phyloP scores from a whole-genome alignment of 805 yeast genomes.

The Suhomyces sp. region DNA sequence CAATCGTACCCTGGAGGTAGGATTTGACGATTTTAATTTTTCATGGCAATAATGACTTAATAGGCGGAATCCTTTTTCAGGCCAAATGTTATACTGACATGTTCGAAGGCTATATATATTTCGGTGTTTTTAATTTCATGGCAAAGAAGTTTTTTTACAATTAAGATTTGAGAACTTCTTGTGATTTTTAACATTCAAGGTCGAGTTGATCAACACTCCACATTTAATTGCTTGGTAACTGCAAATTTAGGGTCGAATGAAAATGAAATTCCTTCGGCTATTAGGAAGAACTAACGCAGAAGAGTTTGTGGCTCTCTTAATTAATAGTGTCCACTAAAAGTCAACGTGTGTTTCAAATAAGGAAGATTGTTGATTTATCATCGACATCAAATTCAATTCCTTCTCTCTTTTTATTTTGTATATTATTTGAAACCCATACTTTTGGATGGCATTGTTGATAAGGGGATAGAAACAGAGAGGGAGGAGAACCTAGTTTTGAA shows the following conservation, averaged over 20 bases:
- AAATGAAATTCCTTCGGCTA: background rate
- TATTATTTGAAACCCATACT: conserved; percentile 3
- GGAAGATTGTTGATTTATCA: conserved; percentile 4
- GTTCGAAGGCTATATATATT: background rate
- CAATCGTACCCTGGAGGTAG: conserved; percentile 1
- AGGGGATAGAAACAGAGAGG: conserved; percentile 1
- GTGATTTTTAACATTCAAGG: background rate
- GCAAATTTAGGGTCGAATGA: background rate
- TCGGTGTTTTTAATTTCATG: background rate
- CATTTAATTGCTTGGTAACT: background rate
- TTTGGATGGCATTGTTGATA: conserved; percentile 3
- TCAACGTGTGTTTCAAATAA: conserved; percentile 3
- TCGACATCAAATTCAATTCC: conserved; percentile 3
- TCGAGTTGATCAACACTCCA: background rate
- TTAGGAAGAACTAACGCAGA: background rate
- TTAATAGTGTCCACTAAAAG: conserved; percentile 2
- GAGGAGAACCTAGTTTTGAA: background rate
- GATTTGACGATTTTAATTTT: background rate
- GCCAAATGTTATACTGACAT: background rate
- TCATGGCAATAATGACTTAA: background rate
- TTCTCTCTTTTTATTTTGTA: background rate
- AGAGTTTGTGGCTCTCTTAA: conserved; percentile 9
- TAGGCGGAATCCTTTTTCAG: background rate
- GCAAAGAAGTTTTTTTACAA: background rate
- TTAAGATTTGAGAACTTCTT: background rate